Conservation (phyloP, 2,329 filamentous ascomycete species). For the Tolypocladium ophioglossoides region DNA sequence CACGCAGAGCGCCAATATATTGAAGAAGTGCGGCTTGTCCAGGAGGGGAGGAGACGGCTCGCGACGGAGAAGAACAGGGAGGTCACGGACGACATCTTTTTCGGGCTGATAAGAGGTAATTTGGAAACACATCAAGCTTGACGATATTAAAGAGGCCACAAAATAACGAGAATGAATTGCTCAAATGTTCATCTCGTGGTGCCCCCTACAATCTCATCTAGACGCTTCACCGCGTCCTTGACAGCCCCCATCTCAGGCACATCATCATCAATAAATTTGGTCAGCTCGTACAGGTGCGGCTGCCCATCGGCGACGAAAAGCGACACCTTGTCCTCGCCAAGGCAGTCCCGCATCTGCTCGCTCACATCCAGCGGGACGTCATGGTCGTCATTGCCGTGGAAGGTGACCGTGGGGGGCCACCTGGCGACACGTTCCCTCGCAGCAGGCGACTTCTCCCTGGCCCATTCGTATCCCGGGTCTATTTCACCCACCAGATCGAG, state of each 20-base stretch:
- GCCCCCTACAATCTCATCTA: conserved; percentile 12
- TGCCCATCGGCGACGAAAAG: conserved; percentile 15
- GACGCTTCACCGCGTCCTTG: conserved; percentile 10
- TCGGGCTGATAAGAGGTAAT: conserved; percentile 28
- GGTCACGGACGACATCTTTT: conserved; percentile 25
- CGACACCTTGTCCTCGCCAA: conserved; percentile 15
- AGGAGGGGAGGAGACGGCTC: conserved; percentile 32
- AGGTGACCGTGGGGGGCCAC: conserved; percentile 24
- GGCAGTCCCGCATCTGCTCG: conserved; percentile 12
- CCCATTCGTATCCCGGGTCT: conserved; percentile 22
- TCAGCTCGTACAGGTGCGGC: conserved; percentile 18
- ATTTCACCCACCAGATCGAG: conserved; percentile 14
- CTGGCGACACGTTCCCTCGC: conserved; percentile 4
- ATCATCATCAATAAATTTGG: conserved; percentile 18
- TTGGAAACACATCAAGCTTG: neutral
- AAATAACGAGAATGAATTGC: neutral
- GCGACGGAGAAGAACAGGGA: conserved; percentile 31
- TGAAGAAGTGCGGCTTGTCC: conserved; percentile 21
- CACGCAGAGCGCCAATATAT: conserved; percentile 27
- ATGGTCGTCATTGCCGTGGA: conserved; percentile 19
- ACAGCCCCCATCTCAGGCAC: conserved; percentile 16
- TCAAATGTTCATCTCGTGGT: neutral
- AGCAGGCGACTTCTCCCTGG: conserved; percentile 2
- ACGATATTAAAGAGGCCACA: neutral
- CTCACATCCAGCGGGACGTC: conserved; percentile 19